These are phyloP conservation scores for Phytopythium cucurbitacearum DNA, from an alignment of 352 stramenopile species.

Conservation along the genomic window DNA sequence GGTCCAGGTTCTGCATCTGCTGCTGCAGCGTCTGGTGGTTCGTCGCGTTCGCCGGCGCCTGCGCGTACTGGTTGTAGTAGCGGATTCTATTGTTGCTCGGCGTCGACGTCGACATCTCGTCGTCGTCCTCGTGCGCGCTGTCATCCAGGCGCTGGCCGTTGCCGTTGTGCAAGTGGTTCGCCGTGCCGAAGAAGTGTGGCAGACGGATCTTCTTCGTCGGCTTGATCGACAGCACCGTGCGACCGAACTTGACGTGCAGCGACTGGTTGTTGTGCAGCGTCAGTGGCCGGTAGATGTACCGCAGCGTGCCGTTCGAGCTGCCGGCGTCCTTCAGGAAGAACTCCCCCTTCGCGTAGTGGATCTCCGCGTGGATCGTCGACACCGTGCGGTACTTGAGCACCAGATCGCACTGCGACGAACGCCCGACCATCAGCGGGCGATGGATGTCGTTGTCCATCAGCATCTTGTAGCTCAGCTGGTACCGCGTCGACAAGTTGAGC, in stretches of 20 bases:
- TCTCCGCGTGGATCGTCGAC: conserved; percentile 91
- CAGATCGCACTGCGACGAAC: conserved; percentile 92
- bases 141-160: conserved; percentile 55
- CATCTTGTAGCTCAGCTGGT: conserved; percentile 89
- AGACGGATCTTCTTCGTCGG: conserved; percentile 87
- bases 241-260: conserved; percentile 84
- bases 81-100: conserved; percentile 68
- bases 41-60: conserved; percentile 26
- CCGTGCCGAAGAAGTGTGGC: conserved; percentile 75
- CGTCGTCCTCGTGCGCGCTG: conserved; percentile 58
- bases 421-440: conserved; percentile 89
- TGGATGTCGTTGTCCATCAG: conserved; percentile 91
- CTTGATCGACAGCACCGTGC: conserved; percentile 85
- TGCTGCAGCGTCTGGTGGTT: conserved; percentile 36
- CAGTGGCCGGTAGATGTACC: conserved; percentile 92
- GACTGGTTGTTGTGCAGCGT: conserved; percentile 89
- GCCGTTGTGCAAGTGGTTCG: conserved; percentile 33
- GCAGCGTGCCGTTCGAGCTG: conserved; percentile 92
- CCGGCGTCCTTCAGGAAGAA: conserved; percentile 94
- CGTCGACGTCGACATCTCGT: conserved; percentile 50
- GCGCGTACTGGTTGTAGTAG: conserved; percentile 38
- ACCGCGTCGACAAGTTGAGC: conserved; percentile 79
- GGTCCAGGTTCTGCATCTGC: conserved; percentile 75
- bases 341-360: conserved; percentile 92
- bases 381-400: conserved; percentile 95